These are phyloP conservation scores for Effrenium voratum DNA, from an alignment of 73 alveolate species.

Conservation along the genomic window DNA sequence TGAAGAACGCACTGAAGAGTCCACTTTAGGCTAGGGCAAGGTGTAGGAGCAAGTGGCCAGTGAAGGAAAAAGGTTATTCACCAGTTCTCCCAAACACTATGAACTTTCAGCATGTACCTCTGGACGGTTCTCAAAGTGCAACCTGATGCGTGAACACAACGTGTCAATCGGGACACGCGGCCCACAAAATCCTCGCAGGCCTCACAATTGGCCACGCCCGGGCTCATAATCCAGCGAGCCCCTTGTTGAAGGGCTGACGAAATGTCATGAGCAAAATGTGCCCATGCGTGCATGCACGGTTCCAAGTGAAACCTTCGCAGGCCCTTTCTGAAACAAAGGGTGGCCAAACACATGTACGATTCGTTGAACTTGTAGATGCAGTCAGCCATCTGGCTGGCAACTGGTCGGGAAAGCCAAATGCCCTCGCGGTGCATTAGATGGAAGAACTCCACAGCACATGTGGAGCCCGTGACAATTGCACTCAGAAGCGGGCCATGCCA, in stretches of 20 bases:
- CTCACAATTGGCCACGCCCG: neutral
- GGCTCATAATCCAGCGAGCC: neutral
- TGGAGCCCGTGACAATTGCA: neutral
- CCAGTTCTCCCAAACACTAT: conserved; percentile 2
- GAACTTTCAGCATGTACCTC: neutral
- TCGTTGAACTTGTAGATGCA: neutral
- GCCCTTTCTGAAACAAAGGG: neutral
- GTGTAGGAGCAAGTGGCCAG: neutral
- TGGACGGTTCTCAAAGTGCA: neutral
- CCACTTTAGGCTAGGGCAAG: neutral
- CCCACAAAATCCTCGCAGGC: conserved; percentile 61
- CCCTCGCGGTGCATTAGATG: conserved; percentile 30
- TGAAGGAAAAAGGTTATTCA: neutral
- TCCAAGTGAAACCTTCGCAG: conserved; percentile 1
- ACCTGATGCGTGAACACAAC: neutral
- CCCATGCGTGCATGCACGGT: neutral
- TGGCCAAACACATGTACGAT: neutral
- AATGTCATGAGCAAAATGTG: neutral
- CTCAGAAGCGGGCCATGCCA: neutral
- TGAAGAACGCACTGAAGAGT: neutral
- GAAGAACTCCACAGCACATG: conserved; percentile 10
- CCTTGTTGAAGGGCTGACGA: neutral
- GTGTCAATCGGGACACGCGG: neutral
- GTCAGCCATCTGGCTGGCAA: neutral
- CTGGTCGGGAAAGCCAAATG: neutral